Evolutionary conservation across 345 rosid genomes (phyloP).

Genomic region (Linum usitatissimum): DNA sequence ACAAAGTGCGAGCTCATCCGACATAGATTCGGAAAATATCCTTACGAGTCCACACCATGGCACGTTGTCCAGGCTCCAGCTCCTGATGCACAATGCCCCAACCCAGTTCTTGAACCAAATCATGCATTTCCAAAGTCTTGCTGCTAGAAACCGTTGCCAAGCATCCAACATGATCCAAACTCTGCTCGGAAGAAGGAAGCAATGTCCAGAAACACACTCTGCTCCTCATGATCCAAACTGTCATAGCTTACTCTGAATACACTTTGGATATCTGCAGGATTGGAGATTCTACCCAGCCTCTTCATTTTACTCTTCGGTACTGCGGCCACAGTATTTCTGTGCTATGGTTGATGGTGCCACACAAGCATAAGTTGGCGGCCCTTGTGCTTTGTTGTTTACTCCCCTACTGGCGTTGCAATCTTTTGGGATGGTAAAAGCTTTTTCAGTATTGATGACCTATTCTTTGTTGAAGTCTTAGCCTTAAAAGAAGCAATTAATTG

Average conservation of each 20-base stretch:
- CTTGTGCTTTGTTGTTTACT: no score
- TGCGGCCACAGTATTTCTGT: no score
- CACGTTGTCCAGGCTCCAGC: neutral
- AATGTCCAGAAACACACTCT: constrained; percentile 15
- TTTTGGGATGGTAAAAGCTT: no score
- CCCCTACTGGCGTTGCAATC: no score
- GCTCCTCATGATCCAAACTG: constrained; percentile 8
- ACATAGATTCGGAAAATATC: no score
- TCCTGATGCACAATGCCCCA: neutral
- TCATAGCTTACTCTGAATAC: constrained; percentile 11
- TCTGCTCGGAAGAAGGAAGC: constrained; percentile 8
- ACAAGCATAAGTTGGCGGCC: no score
- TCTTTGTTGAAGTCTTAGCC: no score
- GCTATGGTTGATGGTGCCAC: no score
- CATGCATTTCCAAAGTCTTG: neutral
- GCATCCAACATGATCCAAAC: neutral
- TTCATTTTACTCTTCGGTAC: no score
- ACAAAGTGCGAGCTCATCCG: no score
- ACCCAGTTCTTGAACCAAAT: neutral
- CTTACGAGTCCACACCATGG: constrained; percentile 2
- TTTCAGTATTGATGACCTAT: no score
- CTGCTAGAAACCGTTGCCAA: neutral
- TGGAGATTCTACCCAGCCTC: constrained; percentile 2
- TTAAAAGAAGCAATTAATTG: no score
- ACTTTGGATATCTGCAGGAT: constrained; percentile 6